Evolutionary conservation across 1,284 basidiomycete species (phyloP), one percentile per base, ranked within the genome.

Genomic region (Coniferiporia weirii): DNA sequence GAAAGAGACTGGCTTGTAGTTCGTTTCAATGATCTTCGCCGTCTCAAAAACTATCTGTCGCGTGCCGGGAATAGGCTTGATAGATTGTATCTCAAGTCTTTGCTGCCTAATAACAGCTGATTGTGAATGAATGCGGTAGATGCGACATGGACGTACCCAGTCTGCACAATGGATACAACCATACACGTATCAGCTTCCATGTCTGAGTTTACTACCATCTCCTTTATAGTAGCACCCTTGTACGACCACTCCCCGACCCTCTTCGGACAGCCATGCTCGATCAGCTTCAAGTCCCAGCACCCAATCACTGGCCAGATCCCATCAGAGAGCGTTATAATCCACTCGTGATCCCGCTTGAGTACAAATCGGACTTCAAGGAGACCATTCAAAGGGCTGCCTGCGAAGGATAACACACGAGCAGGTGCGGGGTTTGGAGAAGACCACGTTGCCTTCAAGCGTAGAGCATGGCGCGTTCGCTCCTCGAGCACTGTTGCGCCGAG

Each of bases 231-330:
- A 0, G 75, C 78, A 13, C 79, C 78, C 59, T 75, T 75, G 0
- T 78, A 80, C 34, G 73, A 76, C 84, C 84, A 87, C 52, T 79
- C 73, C 1, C 68, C 75, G 63, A 64, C 67, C 64, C 67, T 75
- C 70, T 34, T 63, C 13, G 61, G 61, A 19, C 49, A 13, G 0
- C 20, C 9, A 27, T 60, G 10, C 50, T 48, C 20, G 19, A 59
- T 44, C 19, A 6, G 15, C 27, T 62, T 59, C 32, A 80, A 65
- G 59, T 81, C 74, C 81, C 85, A 84, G 27, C 83, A 67, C 1
- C 74, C 73, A 53, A 87, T 66, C 22, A 74, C 71, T 34, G 74
- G 75, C 84, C 84, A 87, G 51, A 87, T 79, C 4, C 77, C 76
- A 60, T 80, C 79, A 8, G 82, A 82, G 8, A 82, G 73, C 2